Conservation (phyloP, 257 asterid species). For the Vinca minor region DNA sequence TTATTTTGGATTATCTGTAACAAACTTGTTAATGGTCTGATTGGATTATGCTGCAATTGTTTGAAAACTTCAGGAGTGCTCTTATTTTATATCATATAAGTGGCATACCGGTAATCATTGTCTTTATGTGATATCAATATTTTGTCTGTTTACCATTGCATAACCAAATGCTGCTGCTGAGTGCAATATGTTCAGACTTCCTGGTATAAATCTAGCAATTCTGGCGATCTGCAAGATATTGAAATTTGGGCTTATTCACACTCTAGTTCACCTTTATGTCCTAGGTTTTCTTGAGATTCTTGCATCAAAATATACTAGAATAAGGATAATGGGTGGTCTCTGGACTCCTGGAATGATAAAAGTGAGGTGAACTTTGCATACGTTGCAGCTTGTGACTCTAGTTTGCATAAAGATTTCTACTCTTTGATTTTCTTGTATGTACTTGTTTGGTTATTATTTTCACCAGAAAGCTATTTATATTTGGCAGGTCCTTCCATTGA, state of each 20-base stretch:
- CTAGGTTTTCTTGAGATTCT: background rate
- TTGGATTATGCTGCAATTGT: background rate
- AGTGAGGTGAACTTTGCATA: background rate
- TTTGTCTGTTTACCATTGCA: background rate
- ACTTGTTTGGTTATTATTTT: background rate
- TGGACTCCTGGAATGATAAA: background rate
- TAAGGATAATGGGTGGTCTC: background rate
- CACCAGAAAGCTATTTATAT: background rate
- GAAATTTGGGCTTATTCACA: background rate
- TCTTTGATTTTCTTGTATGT: background rate
- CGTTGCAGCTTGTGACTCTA: background rate
- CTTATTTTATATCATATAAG: background rate
- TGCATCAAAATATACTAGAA: no score
- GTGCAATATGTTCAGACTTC: background rate
- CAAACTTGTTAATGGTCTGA: background rate
- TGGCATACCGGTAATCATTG: background rate
- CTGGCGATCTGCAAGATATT: background rate
- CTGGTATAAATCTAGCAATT: background rate
- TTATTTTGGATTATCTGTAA: background rate
- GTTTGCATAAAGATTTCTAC: background rate
- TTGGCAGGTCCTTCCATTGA: slow-evolving; percentile 77
- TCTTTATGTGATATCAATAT: background rate
- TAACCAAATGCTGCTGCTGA: background rate
- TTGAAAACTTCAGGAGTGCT: background rate
- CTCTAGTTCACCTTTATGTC: no score